Base-by-base conservation (phyloP, 345 rosid species). In the Aquilaria sinensis region DNA sequence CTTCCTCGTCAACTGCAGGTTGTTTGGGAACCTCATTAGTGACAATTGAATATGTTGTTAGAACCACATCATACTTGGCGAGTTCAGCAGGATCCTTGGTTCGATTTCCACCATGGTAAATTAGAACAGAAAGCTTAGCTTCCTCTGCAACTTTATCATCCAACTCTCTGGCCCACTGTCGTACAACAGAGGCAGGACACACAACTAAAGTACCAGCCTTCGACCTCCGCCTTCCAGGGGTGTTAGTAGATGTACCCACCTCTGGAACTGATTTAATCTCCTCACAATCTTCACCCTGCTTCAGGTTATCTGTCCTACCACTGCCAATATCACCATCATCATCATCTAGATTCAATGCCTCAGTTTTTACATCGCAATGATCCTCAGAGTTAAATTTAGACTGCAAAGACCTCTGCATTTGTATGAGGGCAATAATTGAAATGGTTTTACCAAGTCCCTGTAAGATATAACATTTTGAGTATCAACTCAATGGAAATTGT, bases 381-480 rank as follows among this genome's bases (percentile, higher is more conserved):
- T 70, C 79, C 71, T 81, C 81, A 15, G 87, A 53, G 65, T 83
- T 88, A 52, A 84, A 53, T 70, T 81, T 86, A 67, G 81, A 71
- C 79, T 81, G 81, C 55, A 76, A 43, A 23, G 54, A 67, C 83
- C 70, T 88, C 69, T 90, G 92, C 84, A 78, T 77, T 79, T 80
- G 90, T 76, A 88, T 72, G 70, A 94, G 99, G 65, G 99, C 96
- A 78, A 94, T 90, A 74, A 88, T 78, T 31, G 99, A 90, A 71
- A 94, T 65, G 48, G 98, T 93, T 87, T 93, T 93, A 73, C 98
- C 98, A 73, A 93, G 97, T 51, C 97, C 97, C 98, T 93, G 85
- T 23, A 59, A 71, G 51, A 66, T 47, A 68, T 69, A 56, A 34
- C 56, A 58, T 48, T 49, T 66, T 60, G 48, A 62, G 59, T 54